Conservation (phyloP, 352 stramenopile genomes). For the Phytophthora brassicae region DNA sequence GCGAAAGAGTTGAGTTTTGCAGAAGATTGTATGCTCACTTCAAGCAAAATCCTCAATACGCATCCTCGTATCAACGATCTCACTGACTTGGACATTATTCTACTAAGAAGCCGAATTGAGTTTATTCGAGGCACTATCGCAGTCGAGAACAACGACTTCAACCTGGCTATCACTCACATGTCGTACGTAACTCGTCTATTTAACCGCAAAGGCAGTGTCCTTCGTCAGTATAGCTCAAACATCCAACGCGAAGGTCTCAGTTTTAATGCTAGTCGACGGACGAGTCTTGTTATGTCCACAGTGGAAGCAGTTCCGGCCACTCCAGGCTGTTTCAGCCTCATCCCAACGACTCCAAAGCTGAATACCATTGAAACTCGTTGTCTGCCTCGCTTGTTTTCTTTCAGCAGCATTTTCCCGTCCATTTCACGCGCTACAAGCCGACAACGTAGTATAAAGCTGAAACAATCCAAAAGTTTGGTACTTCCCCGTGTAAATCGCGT, state of each 20-base stretch:
- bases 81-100: slow-evolving; percentile 57
- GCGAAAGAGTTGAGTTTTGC: slow-evolving; percentile 64
- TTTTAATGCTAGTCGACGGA: slow-evolving; percentile 21
- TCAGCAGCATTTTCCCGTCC: slow-evolving; percentile 42
- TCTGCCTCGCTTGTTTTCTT: slow-evolving; percentile 47
- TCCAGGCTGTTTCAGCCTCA: slow-evolving; percentile 12
- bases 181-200: slow-evolving; percentile 63
- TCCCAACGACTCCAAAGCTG: background rate
- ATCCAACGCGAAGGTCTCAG: slow-evolving; percentile 37
- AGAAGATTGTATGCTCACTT: slow-evolving; percentile 76
- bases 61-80: slow-evolving; percentile 43
- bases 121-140: slow-evolving; percentile 72
- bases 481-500: slow-evolving; percentile 30
- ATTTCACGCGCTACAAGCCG: background rate
- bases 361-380: slow-evolving; percentile 30
- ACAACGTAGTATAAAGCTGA: slow-evolving; percentile 9
- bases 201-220: slow-evolving; percentile 59
- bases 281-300: slow-evolving; percentile 27
- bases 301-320: slow-evolving; percentile 5
- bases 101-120: slow-evolving; percentile 69
- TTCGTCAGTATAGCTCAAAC: slow-evolving; percentile 55
- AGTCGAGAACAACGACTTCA: slow-evolving; percentile 74
- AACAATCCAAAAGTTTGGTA: slow-evolving; percentile 5
- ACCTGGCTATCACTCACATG: slow-evolving; percentile 61
- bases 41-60: slow-evolving; percentile 64